Conservation (phyloP, 352 stramenopile genomes). For the Phytophthora multivora region DNA sequence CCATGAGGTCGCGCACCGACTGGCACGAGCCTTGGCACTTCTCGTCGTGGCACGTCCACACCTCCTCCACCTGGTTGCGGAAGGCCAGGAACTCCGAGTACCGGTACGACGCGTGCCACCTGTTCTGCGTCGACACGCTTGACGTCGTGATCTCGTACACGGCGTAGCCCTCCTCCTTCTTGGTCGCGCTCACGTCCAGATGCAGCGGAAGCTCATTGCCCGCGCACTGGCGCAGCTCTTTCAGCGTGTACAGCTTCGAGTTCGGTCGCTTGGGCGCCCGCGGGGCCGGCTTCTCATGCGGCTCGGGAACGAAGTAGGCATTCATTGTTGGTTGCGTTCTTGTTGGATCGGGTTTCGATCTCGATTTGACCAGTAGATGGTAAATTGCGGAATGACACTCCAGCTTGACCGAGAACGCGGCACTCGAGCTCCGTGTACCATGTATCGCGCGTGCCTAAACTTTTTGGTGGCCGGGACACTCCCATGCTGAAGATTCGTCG, state of each 20-base stretch:
- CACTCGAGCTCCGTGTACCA: not conserved
- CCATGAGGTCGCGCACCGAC: slow-evolving; percentile 68
- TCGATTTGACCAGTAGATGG: slow-evolving; percentile 19
- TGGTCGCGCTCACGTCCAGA: slow-evolving; percentile 48
- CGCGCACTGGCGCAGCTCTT: slow-evolving; percentile 45
- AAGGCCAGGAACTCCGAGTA: slow-evolving; percentile 75
- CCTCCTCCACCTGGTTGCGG: slow-evolving; percentile 58
- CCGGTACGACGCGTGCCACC: slow-evolving; percentile 61
- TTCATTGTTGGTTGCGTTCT: slow-evolving; percentile 26
- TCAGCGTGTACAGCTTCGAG: slow-evolving; percentile 52
- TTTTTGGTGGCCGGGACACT: slow-evolving; percentile 25
- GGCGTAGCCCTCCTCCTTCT: slow-evolving; percentile 56
- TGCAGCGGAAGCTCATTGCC: slow-evolving; percentile 56
- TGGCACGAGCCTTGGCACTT: slow-evolving; percentile 73
- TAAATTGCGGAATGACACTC: slow-evolving; percentile 33
- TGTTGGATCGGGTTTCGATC: slow-evolving; percentile 3
- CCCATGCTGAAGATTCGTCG: slow-evolving; percentile 24
- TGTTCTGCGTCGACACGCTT: slow-evolving; percentile 55
- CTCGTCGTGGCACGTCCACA: slow-evolving; percentile 56
- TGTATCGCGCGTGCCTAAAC: slow-evolving; percentile 14
- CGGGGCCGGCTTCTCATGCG: slow-evolving; percentile 17
- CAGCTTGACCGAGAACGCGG: not conserved
- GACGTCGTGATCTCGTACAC: slow-evolving; percentile 60
- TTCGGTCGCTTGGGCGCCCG: slow-evolving; percentile 27
- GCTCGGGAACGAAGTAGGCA: slow-evolving; percentile 25